Evolutionary conservation across 108 stramenopile genomes (phyloP), one percentile per base, ranked within the genome.

Genomic region (Pseudonitzschia pungens): DNA sequence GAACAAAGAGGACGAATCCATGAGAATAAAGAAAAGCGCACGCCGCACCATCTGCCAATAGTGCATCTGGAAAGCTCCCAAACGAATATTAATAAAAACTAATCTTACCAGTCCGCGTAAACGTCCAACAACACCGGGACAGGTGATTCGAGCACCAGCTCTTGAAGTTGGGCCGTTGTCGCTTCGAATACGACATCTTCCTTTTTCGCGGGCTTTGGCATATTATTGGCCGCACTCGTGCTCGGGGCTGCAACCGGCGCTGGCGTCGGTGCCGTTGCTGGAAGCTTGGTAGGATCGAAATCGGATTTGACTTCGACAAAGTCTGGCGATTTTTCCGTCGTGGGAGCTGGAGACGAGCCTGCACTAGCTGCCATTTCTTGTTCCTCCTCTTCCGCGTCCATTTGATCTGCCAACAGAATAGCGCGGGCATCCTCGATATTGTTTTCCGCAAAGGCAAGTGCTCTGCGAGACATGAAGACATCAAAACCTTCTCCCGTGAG

Each of bases 91-190:
- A 22, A 40, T 4, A 10, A n/a, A 68, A 68, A 68, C 54, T 68
- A 20, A 71, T 60, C 36, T 67, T 88, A 92, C 91, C 93, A 90
- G 64, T 89, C 91, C 0, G 91, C 91, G 57, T 95, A 95, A 18
- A 92, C 74, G 66, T 95, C 94, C 9, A 95, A 69, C 29, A 95
- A 79, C 5, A 95, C 94, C 0, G 94, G 94, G 22, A 95, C 94
- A 12, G 94, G 91, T 18, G 91, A 92, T 81, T 95, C 91, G 24
- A 95, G 72, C 0, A 92, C 89, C 22, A 95, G 78, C 44, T 83
- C 74, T 62, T 95, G 91, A 1, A 95, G 68, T 24, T 92, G 76
- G 18, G 72, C 82, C 16, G 90, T 75, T 2, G 89, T 92, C 1
- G 84, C 85, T 63, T 95, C 89, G 68, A 95, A 92, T 6, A 95